Percentiles rank a stretch among this genome's conserved stretches.
These are phyloP conservation scores for Luzula sylvatica DNA, from an alignment of 176 grass and related monocot genomes.

Conservation along the genomic window DNA sequence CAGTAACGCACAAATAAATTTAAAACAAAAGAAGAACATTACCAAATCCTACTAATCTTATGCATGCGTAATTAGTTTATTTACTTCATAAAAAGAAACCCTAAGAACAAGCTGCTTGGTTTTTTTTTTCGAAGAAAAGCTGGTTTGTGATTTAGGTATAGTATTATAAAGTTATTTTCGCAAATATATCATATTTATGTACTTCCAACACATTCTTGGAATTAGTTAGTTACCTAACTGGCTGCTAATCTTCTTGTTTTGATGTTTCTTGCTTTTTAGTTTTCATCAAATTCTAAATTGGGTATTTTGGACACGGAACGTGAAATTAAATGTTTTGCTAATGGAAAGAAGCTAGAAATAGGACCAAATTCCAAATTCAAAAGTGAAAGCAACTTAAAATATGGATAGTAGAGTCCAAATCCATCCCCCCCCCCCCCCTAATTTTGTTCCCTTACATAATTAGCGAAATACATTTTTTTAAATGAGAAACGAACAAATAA, in stretches of 20 bases:
- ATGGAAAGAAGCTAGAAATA: neutral
- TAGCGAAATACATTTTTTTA: neutral
- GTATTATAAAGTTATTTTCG: too few species aligned
- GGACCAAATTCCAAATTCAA: neutral
- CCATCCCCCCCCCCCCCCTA: neutral
- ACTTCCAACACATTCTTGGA: slow-evolving; percentile 3
- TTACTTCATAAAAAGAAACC: too few species aligned
- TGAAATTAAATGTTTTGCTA: neutral
- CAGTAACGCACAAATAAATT: too few species aligned
- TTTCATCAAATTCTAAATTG: slow-evolving; percentile 6
- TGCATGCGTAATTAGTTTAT: too few species aligned
- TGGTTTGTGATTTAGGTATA: slow-evolving; percentile 4
- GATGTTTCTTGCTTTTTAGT: slow-evolving; percentile 5
- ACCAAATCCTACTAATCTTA: too few species aligned
- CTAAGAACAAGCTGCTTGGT: too few species aligned
- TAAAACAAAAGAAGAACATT: too few species aligned
- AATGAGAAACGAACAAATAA: too few species aligned
- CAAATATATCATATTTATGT: neutral
- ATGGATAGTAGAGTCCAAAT: neutral
- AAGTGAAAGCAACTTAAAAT: neutral
- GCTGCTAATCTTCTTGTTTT: neutral
- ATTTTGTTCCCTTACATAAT: neutral
- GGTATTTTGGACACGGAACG: too few species aligned
- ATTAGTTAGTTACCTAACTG: slow-evolving; percentile 3
- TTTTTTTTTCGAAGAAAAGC: slow-evolving; percentile 3